Percentiles rank a stretch among this genome's conserved stretches.
These are phyloP conservation scores for Trichoderma cornu-damae DNA, from an alignment of 2,329 filamentous ascomycete genomes.

Conservation along the genomic window DNA sequence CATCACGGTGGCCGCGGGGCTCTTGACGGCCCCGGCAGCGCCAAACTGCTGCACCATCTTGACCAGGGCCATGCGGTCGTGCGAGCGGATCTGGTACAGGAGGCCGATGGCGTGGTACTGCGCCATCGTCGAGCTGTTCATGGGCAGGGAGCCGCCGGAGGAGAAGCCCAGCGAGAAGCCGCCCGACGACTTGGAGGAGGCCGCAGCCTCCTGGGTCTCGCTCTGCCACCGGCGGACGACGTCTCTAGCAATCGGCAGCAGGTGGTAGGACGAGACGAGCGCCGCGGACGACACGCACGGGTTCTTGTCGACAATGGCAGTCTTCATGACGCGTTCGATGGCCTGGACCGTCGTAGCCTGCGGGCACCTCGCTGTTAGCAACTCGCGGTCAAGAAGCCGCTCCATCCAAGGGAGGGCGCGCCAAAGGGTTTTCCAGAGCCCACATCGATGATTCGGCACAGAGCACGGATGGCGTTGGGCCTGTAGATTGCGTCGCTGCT, in stretches of 20 bases:
- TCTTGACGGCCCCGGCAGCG: constrained; percentile 86
- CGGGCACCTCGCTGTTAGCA: constrained; percentile 1
- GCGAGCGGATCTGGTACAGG: constrained; percentile 93
- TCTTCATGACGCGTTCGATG: constrained; percentile 98
- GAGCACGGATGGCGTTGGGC: constrained; percentile 89
- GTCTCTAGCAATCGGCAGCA: constrained; percentile 91
- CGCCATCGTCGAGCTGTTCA: constrained; percentile 94
- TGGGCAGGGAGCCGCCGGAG: constrained; percentile 66
- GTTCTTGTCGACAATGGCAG: constrained; percentile 97
- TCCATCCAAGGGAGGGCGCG: constrained; percentile 13
- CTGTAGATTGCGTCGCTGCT: constrained; percentile 91
- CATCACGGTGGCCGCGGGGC: constrained; percentile 85
- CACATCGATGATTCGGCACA: constrained; percentile 96
- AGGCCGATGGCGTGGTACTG: constrained; percentile 98
- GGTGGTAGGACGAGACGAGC: constrained; percentile 93
- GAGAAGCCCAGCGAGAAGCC: constrained; percentile 91
- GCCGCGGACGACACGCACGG: constrained; percentile 95
- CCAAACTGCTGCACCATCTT: constrained; percentile 99
- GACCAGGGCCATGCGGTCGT: constrained; percentile 95
- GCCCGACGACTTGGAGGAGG: constrained; percentile 78
- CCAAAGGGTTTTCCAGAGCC: constrained; percentile 31
- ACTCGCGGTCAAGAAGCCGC: constrained; percentile 20
- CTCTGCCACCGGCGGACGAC: constrained; percentile 97
- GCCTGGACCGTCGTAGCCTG: constrained; percentile 92
- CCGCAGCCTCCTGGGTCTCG: constrained; percentile 94